These are phyloP conservation scores for Cercospora nicotianae DNA, from an alignment of 2,329 filamentous ascomycete genomes.

Conservation along the genomic window DNA sequence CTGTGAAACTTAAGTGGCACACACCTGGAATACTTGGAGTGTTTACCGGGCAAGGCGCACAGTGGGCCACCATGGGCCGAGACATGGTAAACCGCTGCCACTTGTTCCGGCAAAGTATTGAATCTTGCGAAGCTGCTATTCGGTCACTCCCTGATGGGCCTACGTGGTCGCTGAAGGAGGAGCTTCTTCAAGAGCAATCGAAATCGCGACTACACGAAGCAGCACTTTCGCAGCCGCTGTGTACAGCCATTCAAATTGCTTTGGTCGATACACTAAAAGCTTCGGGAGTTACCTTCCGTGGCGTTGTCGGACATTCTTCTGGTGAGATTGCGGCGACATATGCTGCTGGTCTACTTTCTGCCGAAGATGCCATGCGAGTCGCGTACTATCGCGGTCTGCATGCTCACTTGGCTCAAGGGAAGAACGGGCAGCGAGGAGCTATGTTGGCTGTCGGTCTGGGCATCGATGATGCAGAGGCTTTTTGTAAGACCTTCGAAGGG, in stretches of 20 bases:
- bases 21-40: constrained; percentile 27
- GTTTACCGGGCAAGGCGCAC: constrained; percentile 42
- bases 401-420: constrained; percentile 16
- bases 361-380: constrained; percentile 26
- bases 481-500: constrained; percentile 30
- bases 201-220: constrained; percentile 31
- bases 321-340: constrained; percentile 41
- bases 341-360: constrained; percentile 31
- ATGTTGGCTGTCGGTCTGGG: constrained; percentile 40
- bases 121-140: constrained; percentile 21
- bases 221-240: constrained; percentile 53
- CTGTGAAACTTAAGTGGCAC: constrained; percentile 18
- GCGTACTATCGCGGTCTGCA: constrained; percentile 31
- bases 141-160: constrained; percentile 20
- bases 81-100: constrained; percentile 27
- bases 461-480: constrained; percentile 25
- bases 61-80: constrained; percentile 35
- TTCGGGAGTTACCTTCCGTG: constrained; percentile 28
- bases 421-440: constrained; percentile 27
- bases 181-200: constrained; percentile 50
- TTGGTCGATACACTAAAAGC: constrained; percentile 44
- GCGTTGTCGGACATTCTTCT: constrained; percentile 37
- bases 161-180: constrained; percentile 34
- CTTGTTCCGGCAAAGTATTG: constrained; percentile 26
- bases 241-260: constrained; percentile 57